A percentile compares a stretch with the other conserved stretches of the same genome.
phyloP scores from a whole-genome alignment of 768 basidiomycete species.

The Pleurotus platypus region DNA sequence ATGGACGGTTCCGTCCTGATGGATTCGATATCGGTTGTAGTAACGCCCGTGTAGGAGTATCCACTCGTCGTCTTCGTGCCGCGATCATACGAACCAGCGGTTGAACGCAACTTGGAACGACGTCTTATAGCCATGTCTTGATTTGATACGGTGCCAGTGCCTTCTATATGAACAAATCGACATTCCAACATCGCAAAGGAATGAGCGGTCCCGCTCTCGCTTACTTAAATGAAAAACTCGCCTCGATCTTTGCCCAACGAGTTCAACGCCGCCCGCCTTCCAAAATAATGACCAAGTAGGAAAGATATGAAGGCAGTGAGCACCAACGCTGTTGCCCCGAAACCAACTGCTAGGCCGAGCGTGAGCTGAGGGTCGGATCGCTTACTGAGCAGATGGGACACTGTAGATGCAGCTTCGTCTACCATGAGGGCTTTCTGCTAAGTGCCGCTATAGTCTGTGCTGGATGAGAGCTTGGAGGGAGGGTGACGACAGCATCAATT shows the following conservation, averaged over 20 bases:
- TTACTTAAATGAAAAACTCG: too few relatives aligned
- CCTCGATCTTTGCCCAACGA: not conserved
- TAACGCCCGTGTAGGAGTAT: not conserved
- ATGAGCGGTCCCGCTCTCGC: too few relatives aligned
- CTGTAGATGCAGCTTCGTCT: not conserved
- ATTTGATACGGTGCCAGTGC: not conserved
- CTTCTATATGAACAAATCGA: not conserved
- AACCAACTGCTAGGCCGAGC: constrained; percentile 3
- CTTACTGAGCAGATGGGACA: not conserved
- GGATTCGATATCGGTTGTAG: not conserved
- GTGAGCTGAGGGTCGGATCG: not conserved
- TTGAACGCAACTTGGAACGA: not conserved
- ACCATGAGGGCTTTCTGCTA: not conserved
- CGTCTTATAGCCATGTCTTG: not conserved
- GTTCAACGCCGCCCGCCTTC: not conserved
- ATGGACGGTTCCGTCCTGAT: not conserved
- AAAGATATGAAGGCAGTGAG: constrained; percentile 1
- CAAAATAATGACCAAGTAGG: constrained; percentile 6
- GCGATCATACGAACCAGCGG: not conserved
- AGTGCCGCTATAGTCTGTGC: too few relatives aligned
- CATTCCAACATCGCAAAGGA: not conserved
- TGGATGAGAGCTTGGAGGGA: too few relatives aligned
- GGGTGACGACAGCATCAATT: too few relatives aligned
- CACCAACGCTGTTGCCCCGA: not conserved
- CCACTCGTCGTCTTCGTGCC: not conserved